These are phyloP conservation scores for Coprinopsis cinerea DNA, from an alignment of 768 basidiomycete genomes.

Conservation along the genomic window DNA sequence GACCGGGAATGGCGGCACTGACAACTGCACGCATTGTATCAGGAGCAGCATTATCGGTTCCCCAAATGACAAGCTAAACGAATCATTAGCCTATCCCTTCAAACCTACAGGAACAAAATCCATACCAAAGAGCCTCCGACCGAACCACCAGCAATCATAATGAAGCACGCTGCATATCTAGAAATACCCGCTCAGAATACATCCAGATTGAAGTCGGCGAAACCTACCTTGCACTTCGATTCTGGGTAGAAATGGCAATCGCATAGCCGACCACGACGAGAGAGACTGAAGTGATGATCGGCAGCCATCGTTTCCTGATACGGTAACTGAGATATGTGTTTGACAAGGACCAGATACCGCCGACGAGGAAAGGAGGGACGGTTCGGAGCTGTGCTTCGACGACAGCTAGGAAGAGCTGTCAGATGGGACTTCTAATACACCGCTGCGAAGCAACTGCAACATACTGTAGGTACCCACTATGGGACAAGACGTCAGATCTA, in stretches of 20 bases:
- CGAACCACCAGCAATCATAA: conserved; percentile 34
- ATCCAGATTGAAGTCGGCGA: not conserved
- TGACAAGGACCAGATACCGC: conserved; percentile 32
- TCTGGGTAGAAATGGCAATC: conserved; percentile 35
- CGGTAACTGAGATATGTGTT: conserved; percentile 31
- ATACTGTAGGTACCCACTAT: conserved; percentile 35
- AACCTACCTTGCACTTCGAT: conserved; percentile 30
- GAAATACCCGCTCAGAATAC: not conserved
- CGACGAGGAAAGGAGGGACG: conserved; percentile 40
- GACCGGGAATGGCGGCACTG: conserved; percentile 38
- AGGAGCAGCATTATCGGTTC: conserved; percentile 43
- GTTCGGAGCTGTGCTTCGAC: conserved; percentile 43
- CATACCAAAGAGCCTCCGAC: conserved; percentile 31
- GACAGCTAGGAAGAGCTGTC: conserved; percentile 29
- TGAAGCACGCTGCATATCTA: conserved; percentile 40
- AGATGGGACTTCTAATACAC: not conserved
- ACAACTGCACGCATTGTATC: conserved; percentile 43
- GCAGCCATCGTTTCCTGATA: conserved; percentile 28
- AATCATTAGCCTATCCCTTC: not conserved
- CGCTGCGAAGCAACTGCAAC: conserved; percentile 2
- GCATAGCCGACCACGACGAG: conserved; percentile 40
- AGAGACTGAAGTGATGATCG: conserved; percentile 29
- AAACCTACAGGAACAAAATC: not conserved
- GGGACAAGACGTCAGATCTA: not conserved
- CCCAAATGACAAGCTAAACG: conserved; percentile 38